Base-by-base conservation (phyloP, 257 asterid species). In the Solanum clarkiae region DNA sequence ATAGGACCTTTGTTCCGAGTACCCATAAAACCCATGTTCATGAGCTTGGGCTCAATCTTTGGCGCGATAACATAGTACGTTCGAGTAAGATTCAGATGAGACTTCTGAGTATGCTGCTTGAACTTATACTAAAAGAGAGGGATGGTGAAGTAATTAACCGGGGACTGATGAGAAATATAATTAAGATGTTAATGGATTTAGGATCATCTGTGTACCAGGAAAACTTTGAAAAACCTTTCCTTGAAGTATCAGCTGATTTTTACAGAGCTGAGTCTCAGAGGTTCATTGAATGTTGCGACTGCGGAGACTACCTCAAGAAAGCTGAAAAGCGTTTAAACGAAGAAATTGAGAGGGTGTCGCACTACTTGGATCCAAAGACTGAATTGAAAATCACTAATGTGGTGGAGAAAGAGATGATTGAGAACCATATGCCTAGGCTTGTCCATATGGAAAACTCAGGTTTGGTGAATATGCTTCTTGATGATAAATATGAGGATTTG, bases 401-500 rank as follows among this genome's bases (percentile, higher is more conserved):
- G 7, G 94, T 94, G 22, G 97, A 92, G 92, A 92, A 92, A 79
- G 97, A 95, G 93, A 92, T 95, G 99, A 92, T 95, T 86, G 95
- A 93, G 87, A 93, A 90, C 86, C 98, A 94, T 92, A 95, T 94
- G 98, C 92, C 84, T 51, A 91, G 98, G 84, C 90, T 95, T 59
- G 93, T 94, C 86, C 93, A 92, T 87, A 94, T 95, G 98, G 98
- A 95, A 80, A 93, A 93, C 85, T 94, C 99, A 62, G 99, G 99
- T 36, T 86, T 94, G 89, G 95, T 95, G 15, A 89, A 90, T 84
- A 95, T 95, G 99, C 93, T 95, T 86, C 86, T 91, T 81, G 97
- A 93, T 86, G 96, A 95, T 86, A 93, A 92, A 81, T 87, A 89
- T 80, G 97, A 93, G 62, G 99, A 95, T 85, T 89, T 95, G 90